These are phyloP conservation scores for Solanum pinnatisectum DNA, from an alignment of 257 asterid genomes.

Conservation along the genomic window DNA sequence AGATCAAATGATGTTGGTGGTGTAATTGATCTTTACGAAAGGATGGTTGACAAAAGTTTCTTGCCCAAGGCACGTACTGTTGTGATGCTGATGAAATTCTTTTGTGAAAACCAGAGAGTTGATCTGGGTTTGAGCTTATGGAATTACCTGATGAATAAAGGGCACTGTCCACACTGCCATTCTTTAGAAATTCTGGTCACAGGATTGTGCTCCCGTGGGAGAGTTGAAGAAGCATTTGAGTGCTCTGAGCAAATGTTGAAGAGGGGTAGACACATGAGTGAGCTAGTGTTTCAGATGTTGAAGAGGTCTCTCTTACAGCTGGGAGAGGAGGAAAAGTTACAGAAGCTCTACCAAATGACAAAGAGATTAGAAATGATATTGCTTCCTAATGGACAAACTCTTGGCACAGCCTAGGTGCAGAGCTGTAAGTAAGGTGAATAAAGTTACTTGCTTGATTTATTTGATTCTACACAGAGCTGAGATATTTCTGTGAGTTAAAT, in stretches of 20 bases:
- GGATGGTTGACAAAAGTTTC: conserved; percentile 48
- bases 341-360: conserved; percentile 31
- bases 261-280: conserved; percentile 63
- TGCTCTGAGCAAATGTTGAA: conserved; percentile 66
- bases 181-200: conserved; percentile 74
- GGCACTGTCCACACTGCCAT: conserved; percentile 79
- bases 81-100: conserved; percentile 68
- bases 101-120: conserved; percentile 49
- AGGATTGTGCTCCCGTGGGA: conserved; percentile 70
- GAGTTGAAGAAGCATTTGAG: conserved; percentile 54
- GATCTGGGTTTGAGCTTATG: conserved; percentile 71
- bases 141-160: conserved; percentile 60
- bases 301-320: conserved; percentile 43
- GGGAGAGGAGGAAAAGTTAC: conserved; percentile 34
- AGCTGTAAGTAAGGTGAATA: background rate
- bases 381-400: conserved; percentile 25
- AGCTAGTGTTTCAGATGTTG: conserved; percentile 35
- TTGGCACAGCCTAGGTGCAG: conserved; percentile 4
- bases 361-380: conserved; percentile 34
- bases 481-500: background rate
- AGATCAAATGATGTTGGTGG: conserved; percentile 39
- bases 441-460: background rate
- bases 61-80: conserved; percentile 62
- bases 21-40: conserved; percentile 39
- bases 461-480: background rate